Base-by-base conservation (phyloP, 805 yeast genomes). In the Metschnikowia hibisci region DNA sequence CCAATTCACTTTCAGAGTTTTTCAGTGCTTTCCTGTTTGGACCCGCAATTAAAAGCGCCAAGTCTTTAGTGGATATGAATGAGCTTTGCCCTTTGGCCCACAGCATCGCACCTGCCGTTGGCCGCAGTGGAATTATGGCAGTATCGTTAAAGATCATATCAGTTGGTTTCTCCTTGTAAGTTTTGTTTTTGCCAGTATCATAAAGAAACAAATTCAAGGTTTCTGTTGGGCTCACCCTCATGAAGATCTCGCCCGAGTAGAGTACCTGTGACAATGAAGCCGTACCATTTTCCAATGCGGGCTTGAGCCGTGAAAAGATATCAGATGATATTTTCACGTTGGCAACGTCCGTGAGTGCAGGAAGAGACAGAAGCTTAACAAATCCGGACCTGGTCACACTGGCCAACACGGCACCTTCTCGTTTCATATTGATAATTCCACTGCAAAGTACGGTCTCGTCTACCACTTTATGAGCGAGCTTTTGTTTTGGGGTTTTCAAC, bases 1-100 rank as follows among this genome's bases (percentile, higher is more conserved):
- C 84, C 43, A 84, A 61, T 15, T 68, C 71, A 41, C 81, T 77
- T 52, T 87, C 95, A 22, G 71, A 67, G 41, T 74, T 71, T 55
- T 78, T 81, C 1, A 82, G 71, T 15, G 73, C 66, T 34, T 83
- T 80, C 49, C 96, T 74, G 42, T 79, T 77, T 0, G 82, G 82
- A 1, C 97, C 97, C 4, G 85, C 87, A 30, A 91, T 72, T 34
- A 87, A 57, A 10, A 56, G 42, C 45, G 84, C 82, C 41, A 93
- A 69, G 48, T 87, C 95, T 1, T 74, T 71, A 16, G 75, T 61
- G 2, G 81, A 67, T n/a, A 83, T 74, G 47, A 74, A 72, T 14
- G 79, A 78, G 0, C 84, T 67, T 34, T 61, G 67, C 3, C 96
- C 96, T 51, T 83, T 79, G 6, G 93, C 87, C 93, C 96, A 86